Conservation (phyloP, 805 yeast species). For the Hanseniaspora lindneri region DNA sequence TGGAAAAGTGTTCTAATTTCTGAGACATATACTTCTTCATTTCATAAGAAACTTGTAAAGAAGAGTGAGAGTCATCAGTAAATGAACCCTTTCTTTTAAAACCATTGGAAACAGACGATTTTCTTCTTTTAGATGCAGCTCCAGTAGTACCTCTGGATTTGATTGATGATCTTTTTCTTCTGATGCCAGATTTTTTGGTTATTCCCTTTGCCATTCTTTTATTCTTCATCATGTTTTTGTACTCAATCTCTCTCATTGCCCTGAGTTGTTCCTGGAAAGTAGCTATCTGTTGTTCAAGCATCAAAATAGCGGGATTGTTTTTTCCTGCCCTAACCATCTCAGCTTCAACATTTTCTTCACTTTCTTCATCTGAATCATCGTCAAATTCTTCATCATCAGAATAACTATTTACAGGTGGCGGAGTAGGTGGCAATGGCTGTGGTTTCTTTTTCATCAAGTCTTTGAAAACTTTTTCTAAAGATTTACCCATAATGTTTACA, state of each 20-base stretch:
- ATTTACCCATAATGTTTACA: slow-evolving; percentile 89
- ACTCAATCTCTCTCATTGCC: slow-evolving; percentile 66
- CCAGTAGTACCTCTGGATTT: slow-evolving; percentile 19
- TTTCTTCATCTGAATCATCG: slow-evolving; percentile 26
- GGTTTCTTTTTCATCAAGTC: slow-evolving; percentile 84
- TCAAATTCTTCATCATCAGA: slow-evolving; percentile 29
- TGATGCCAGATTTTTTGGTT: slow-evolving; percentile 30
- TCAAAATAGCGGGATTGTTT: slow-evolving; percentile 80
- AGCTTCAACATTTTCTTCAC: slow-evolving; percentile 43
- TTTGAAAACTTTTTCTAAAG: slow-evolving; percentile 74
- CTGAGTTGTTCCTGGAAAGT: slow-evolving; percentile 78
- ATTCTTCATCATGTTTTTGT: slow-evolving; percentile 54
- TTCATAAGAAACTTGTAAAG: slow-evolving; percentile 63
- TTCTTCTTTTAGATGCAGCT: slow-evolving; percentile 13
- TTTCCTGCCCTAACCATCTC: slow-evolving; percentile 51
- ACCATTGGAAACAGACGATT: slow-evolving; percentile 12
- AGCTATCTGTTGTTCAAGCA: slow-evolving; percentile 73
- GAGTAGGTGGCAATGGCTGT: slow-evolving; percentile 33
- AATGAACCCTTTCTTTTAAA: slow-evolving; percentile 15
- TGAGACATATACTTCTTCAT: slow-evolving; percentile 93
- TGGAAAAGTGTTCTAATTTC: slow-evolving; percentile 63
- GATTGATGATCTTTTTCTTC: slow-evolving; percentile 28
- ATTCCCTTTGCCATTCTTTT: slow-evolving; percentile 33
- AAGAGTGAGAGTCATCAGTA: slow-evolving; percentile 17
- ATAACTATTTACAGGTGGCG: slow-evolving; percentile 36